phyloP scores from a whole-genome alignment of 345 rosid species.

The Citrus unshiu region DNA sequence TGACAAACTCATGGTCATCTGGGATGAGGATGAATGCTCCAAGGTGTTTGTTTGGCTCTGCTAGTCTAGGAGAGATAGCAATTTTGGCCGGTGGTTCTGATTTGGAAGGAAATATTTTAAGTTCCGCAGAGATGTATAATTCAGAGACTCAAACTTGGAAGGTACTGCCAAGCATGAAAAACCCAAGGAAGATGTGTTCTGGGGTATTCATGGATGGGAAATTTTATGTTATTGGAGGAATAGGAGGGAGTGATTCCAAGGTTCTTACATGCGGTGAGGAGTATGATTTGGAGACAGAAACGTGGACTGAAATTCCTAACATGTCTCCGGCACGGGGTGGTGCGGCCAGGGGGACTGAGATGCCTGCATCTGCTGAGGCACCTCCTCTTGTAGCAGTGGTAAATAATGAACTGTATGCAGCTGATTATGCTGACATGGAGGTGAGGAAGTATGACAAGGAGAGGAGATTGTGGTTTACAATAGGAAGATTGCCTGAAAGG shows the following conservation, averaged over 20 bases:
- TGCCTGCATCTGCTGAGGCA: slow-evolving; percentile 70
- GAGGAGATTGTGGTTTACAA: slow-evolving; percentile 48
- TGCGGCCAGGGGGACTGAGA: slow-evolving; percentile 36
- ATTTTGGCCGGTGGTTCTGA: slow-evolving; percentile 91
- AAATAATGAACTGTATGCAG: slow-evolving; percentile 73
- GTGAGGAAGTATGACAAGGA: slow-evolving; percentile 72
- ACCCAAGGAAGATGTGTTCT: slow-evolving; percentile 87
- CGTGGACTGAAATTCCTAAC: slow-evolving; percentile 72
- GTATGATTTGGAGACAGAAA: slow-evolving; percentile 62
- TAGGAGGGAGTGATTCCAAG: slow-evolving; percentile 46
- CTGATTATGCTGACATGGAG: slow-evolving; percentile 81
- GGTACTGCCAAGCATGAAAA: slow-evolving; percentile 72
- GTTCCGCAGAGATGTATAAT: slow-evolving; percentile 81
- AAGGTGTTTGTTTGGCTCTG: slow-evolving; percentile 92
- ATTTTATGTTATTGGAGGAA: slow-evolving; percentile 88
- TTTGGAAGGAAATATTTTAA: slow-evolving; percentile 51
- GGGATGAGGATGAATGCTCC: slow-evolving; percentile 82
- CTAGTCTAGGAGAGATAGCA: slow-evolving; percentile 83
- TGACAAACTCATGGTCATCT: slow-evolving; percentile 77
- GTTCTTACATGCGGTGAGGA: slow-evolving; percentile 80
- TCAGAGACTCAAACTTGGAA: slow-evolving; percentile 71
- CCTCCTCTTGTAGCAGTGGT: slow-evolving; percentile 93
- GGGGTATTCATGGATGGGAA: slow-evolving; percentile 91
- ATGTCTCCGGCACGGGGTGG: slow-evolving; percentile 71
- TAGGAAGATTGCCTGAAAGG: slow-evolving; percentile 82